Conservation (phyloP, 139 green algal genomes). For the Deuterostichococcus epilithicus region DNA sequence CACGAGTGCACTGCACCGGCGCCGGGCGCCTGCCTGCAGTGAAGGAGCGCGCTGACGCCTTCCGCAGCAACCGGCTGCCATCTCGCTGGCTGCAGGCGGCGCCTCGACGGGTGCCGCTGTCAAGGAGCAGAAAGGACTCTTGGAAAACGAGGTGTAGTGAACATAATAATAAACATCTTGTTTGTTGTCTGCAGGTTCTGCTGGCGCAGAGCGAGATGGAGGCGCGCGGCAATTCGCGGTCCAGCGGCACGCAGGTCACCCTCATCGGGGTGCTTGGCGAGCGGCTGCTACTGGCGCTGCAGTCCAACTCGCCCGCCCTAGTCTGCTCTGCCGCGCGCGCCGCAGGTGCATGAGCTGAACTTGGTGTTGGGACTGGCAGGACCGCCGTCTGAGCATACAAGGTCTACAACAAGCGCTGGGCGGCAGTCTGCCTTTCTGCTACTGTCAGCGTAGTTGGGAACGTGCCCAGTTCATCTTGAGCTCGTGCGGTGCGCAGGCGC, state of each 20-base stretch:
- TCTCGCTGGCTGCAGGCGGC: too few relatives aligned
- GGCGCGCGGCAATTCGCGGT: not conserved
- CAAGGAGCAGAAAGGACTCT: too few relatives aligned
- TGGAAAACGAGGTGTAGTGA: too few relatives aligned
- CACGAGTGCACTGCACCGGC: too few relatives aligned
- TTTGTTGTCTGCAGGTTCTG: not conserved
- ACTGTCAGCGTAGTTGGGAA: too few relatives aligned
- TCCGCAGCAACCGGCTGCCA: too few relatives aligned
- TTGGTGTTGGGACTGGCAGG: too few relatives aligned
- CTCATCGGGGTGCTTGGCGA: constrained; percentile 31
- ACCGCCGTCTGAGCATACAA: not conserved
- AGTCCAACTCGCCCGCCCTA: constrained; percentile 9
- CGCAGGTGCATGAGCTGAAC: constrained; percentile 5
- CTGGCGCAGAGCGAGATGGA: not conserved
- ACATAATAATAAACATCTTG: not conserved
- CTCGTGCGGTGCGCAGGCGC: constrained; percentile 10
- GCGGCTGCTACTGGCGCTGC: constrained; percentile 38
- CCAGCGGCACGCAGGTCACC: constrained; percentile 9
- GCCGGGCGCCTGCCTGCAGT: too few relatives aligned
- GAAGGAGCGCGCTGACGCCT: too few relatives aligned
- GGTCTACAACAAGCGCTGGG: not conserved
- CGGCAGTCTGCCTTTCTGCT: not conserved
- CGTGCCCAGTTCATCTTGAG: too few relatives aligned
- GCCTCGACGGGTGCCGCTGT: too few relatives aligned
- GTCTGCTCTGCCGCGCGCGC: constrained; percentile 17